Evolutionary conservation across 306 rosid species (phyloP).

Genomic region (Fragaria ananassa): DNA sequence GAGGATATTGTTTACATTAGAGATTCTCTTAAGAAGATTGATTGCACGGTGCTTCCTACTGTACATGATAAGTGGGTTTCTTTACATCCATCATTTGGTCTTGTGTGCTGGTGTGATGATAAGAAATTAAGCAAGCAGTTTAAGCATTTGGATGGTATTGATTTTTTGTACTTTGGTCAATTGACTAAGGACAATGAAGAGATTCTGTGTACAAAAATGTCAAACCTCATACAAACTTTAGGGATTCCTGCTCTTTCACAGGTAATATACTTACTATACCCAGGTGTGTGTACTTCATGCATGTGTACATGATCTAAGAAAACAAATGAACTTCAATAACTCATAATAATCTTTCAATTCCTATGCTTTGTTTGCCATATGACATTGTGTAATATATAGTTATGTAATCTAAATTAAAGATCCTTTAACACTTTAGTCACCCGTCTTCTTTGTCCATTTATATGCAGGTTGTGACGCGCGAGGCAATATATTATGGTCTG

Average conservation of each 20-base stretch:
- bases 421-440: neutral
- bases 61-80: conserved; percentile 91
- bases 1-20: conserved; percentile 59
- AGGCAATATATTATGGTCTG: conserved; percentile 70
- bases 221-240: conserved; percentile 59
- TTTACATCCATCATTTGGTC: conserved; percentile 74
- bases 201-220: conserved; percentile 43
- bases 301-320: neutral
- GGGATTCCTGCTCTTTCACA: conserved; percentile 88
- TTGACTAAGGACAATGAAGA: conserved; percentile 43
- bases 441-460: conserved; percentile 10
- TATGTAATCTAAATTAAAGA: neutral
- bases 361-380: neutral
- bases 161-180: conserved; percentile 64
- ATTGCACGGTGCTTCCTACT: conserved; percentile 78
- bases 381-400: neutral
- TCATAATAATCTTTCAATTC: neutral
- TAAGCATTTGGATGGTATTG: conserved; percentile 58
- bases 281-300: neutral
- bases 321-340: neutral
- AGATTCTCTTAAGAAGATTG: conserved; percentile 54
- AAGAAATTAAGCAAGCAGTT: conserved; percentile 57
- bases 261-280: conserved; percentile 40
- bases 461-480: conserved; percentile 84
- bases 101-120: conserved; percentile 88